Percentiles rank a stretch among this genome's conserved stretches.
Conservation (phyloP, 1,139 yeast species). For the Pichia kudriavzevii region DNA sequence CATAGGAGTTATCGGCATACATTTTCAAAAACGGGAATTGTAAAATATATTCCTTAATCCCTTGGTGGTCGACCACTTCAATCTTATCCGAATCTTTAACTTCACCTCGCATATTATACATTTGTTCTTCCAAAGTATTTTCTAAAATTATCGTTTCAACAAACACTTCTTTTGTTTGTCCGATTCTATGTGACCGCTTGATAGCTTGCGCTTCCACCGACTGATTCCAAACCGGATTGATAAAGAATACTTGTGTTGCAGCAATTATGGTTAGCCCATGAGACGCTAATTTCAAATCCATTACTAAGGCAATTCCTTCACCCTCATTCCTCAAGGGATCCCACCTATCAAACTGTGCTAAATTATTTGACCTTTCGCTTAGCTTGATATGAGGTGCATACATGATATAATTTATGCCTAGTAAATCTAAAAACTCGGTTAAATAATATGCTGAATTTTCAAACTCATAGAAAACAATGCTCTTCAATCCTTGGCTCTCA, state of each 20-base stretch:
- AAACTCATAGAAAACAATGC: conserved; percentile 61
- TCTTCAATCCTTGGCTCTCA: conserved; percentile 39
- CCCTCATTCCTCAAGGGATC: conserved; percentile 28
- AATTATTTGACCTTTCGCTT: conserved; percentile 43
- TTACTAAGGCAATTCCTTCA: conserved; percentile 44
- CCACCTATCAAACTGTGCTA: conserved; percentile 43
- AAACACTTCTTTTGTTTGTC: conserved; percentile 46
- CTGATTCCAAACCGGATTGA: conserved; percentile 65
- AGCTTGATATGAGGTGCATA: conserved; percentile 55
- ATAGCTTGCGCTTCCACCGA: conserved; percentile 68
- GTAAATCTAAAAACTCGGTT: conserved; percentile 53
- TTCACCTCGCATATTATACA: conserved; percentile 35
- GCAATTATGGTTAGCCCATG: conserved; percentile 64
- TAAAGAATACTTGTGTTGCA: conserved; percentile 61
- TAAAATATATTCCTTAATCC: conserved; percentile 50
- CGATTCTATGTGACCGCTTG: conserved; percentile 67
- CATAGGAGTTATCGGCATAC: conserved; percentile 14
- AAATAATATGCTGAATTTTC: conserved; percentile 65
- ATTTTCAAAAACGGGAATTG: conserved; percentile 39
- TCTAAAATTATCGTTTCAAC: conserved; percentile 61
- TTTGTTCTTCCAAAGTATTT: conserved; percentile 61
- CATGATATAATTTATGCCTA: conserved; percentile 53
- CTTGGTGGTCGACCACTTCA: conserved; percentile 43
- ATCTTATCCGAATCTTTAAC: conserved; percentile 21
- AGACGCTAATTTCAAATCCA: conserved; percentile 63